Evolutionary conservation across 1,139 yeast genomes (phyloP), one percentile per base, ranked within the genome.

Genomic region (Candida sojae): DNA sequence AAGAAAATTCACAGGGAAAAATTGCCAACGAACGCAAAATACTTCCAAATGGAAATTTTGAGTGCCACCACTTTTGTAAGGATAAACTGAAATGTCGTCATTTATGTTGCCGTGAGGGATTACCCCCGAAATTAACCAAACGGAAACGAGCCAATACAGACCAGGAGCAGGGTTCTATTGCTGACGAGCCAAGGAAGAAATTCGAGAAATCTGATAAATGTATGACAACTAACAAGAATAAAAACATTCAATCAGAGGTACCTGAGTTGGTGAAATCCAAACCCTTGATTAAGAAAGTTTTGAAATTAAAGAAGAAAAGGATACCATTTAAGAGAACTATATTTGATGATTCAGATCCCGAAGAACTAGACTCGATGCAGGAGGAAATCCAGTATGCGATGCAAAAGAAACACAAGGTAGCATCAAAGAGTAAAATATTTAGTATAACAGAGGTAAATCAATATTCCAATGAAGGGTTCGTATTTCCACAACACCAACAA

Each of bases 101-200:
- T 54, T 44, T 70, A 6, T 75, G 80, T 45, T 76, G 80, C 48
- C 66, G 70, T 37, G 75, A 71, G 40, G 80, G 80, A 1, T 58
- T 74, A 35, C 59, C 60, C 17, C 41, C 44, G 6, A 42, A 46
- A 29, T 9, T 31, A 10, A 12, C 12, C 7, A 36, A 36, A 36
- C 11, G 21, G 17, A 23, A 28, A 36, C 23, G 28, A 3, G 21
- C 21, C 21, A 17, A 17, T 17, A 17, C 21, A 17, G 21, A 17
- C 21, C 21, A 17, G 2, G 21, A 17, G 3, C 21, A 17, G 21
- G 21, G 21, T 17, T 17, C 21, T 17, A 17, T 17, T 17, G 3
- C 2, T 17, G 21, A 17, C 21, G 21, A 17, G 21, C 21, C 3
- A 17, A 17, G 3, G 21, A 17, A 17, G 2, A 17, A 17, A 17